phyloP scores from a whole-genome alignment of 257 asterid genomes.

The Solanum verrucosum region DNA sequence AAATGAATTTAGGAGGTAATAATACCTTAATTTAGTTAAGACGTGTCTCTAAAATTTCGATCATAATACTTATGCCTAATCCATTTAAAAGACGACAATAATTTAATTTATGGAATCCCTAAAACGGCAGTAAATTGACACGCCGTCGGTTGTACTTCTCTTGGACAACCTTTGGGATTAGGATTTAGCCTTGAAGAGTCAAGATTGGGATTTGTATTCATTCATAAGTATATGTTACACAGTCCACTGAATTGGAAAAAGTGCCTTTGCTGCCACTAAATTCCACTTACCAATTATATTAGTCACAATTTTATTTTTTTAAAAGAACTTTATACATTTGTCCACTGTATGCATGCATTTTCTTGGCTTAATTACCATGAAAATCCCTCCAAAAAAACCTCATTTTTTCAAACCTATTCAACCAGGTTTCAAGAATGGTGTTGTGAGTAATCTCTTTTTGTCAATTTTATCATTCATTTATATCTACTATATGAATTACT shows the following conservation, averaged over 20 bases:
- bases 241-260: background rate
- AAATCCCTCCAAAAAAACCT: background rate
- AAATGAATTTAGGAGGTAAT: fast-evolving
- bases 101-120: too few species aligned
- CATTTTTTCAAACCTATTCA: slow-evolving; percentile 7
- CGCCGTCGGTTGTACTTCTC: background rate
- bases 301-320: background rate
- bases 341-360: background rate
- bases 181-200: background rate
- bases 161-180: background rate
- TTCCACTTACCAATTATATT: background rate
- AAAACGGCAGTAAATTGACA: too few species aligned
- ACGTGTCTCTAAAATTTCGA: fast-evolving
- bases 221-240: background rate
- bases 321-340: background rate
- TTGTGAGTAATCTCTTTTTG: background rate
- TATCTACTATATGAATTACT: background rate
- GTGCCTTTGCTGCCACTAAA: background rate
- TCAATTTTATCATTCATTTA: background rate
- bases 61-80: too few species aligned
- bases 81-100: too few species aligned
- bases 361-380: background rate
- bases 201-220: background rate
- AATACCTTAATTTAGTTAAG: fast-evolving
- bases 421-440: slow-evolving; percentile 10